Conservation (phyloP, 176 grass and related monocot genomes). For the Dactylis glomerata region DNA sequence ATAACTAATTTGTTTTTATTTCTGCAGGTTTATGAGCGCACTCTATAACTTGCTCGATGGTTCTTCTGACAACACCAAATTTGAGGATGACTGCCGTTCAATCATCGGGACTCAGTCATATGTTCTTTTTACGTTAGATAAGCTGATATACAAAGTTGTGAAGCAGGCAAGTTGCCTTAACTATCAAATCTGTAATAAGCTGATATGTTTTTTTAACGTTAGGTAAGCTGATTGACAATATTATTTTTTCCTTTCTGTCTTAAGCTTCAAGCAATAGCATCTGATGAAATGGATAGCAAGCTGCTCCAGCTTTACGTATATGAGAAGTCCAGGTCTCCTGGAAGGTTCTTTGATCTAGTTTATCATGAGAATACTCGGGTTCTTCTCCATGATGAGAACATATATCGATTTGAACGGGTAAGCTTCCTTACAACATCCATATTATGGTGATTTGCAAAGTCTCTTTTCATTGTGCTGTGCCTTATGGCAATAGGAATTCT, state of each 20-base stretch:
- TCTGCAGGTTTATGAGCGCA: slow-evolving; percentile 55
- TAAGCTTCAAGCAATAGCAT: slow-evolving; percentile 68
- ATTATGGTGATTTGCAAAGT: neutral
- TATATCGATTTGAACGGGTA: slow-evolving; percentile 67
- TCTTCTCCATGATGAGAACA: slow-evolving; percentile 52
- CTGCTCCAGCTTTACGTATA: slow-evolving; percentile 62
- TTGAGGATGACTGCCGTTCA: slow-evolving; percentile 66
- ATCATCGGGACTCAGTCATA: slow-evolving; percentile 57
- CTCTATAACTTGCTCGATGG: slow-evolving; percentile 65
- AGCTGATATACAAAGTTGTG: slow-evolving; percentile 73
- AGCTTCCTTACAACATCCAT: slow-evolving; percentile 6
- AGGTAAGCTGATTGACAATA: no score
- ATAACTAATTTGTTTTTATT: slow-evolving; percentile 2
- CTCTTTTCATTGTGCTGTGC: neutral
- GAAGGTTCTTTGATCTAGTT: slow-evolving; percentile 46
- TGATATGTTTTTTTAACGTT: no score
- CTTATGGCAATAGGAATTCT: neutral
- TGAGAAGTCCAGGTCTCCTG: slow-evolving; percentile 55
- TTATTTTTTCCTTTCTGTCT: slow-evolving; percentile 17
- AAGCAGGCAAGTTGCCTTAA: slow-evolving; percentile 44
- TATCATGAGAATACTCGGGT: slow-evolving; percentile 76
- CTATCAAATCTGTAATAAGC: neutral
- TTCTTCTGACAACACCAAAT: slow-evolving; percentile 64
- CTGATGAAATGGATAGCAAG: slow-evolving; percentile 65
- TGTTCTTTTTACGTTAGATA: slow-evolving; percentile 72